These are phyloP conservation scores for Nidula microcarpa DNA, from an alignment of 768 basidiomycete genomes.

Conservation along the genomic window DNA sequence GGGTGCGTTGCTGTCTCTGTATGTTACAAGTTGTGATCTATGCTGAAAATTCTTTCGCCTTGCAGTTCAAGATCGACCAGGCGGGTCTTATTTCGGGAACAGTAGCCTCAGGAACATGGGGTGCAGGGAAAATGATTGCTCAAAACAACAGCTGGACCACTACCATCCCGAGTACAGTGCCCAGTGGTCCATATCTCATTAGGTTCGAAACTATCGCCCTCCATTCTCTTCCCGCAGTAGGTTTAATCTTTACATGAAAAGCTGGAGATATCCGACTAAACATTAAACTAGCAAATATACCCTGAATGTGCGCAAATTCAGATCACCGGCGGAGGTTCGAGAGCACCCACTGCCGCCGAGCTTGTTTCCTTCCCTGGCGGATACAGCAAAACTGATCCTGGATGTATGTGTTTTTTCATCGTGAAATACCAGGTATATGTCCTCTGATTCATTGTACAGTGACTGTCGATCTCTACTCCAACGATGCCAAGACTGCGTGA, in stretches of 20 bases:
- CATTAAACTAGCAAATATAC: constrained; percentile 54
- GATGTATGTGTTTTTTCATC: constrained; percentile 22
- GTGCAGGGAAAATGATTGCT: constrained; percentile 38
- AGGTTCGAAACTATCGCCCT: constrained; percentile 48
- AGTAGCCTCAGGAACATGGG: constrained; percentile 35
- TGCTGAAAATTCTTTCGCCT: neutral
- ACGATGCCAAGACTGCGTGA: constrained; percentile 27
- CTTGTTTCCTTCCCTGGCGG: constrained; percentile 48
- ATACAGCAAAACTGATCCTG: constrained; percentile 39
- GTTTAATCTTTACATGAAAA: constrained; percentile 8
- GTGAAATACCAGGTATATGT: constrained; percentile 6
- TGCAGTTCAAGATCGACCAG: constrained; percentile 44
- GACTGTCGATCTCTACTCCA: constrained; percentile 35
- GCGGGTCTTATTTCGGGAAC: constrained; percentile 43
- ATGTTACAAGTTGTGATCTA: neutral
- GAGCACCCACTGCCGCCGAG: constrained; percentile 35
- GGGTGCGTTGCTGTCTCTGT: constrained; percentile 22
- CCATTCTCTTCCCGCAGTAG: constrained; percentile 49
- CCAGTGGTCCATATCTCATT: constrained; percentile 42
- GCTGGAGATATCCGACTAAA: neutral
- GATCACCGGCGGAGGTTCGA: constrained; percentile 37
- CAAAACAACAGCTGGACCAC: constrained; percentile 44
- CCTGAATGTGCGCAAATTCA: constrained; percentile 51
- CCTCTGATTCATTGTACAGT: constrained; percentile 24
- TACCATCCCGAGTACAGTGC: constrained; percentile 39